Evolutionary conservation across 2,329 filamentous ascomycete species (phyloP), one percentile per base, ranked within the genome.

Genomic region (Penicillium sp.): DNA sequence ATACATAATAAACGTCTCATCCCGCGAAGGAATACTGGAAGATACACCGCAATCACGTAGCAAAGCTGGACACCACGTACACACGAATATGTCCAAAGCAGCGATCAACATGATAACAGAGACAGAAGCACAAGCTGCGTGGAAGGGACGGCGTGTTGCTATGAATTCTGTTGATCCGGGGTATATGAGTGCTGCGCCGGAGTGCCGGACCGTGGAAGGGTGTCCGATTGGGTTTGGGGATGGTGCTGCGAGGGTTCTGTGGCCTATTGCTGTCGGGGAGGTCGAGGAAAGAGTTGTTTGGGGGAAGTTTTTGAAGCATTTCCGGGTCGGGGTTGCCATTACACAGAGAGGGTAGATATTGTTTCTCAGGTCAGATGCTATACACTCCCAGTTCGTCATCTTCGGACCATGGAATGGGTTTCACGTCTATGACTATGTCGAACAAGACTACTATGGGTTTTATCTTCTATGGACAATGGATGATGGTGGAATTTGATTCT

Each of bases 101-200:
- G 72, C 70, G 1, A 66, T 77, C 14, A 75, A 75, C 60, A 76
- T 76, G 73, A 72, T 76, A 43, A 76, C 74, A 0, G 71, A 76
- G 57, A 75, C 73, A 0, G 72, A 76, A 48, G 69, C 71, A 5
- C 57, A 55, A 0, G 38, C 47, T 6, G 63, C 68, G 2, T 76
- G 74, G 74, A 49, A 60, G 37, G 31, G 4, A 26, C 59, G 50
- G 1, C 58, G 64, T 10, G 67, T 75, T 20, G 72, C 69, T 3
- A 74, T 76, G 63, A 76, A 76, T 54, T 71, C 69, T 0, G 71
- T 75, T 8, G 74, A 75, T 50, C 72, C 72, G 2, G 74, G 72
- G 0, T 76, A 72, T 52, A 71, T 76, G 71, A 74, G 70, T 48
- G 68, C 72, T 5, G 70, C 71, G 10, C 70, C 69, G 0, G 71